These are phyloP conservation scores for Kalanchoe fedtschenkoi DNA, from an alignment of 164 flowering plant species.

Conservation along the genomic window DNA sequence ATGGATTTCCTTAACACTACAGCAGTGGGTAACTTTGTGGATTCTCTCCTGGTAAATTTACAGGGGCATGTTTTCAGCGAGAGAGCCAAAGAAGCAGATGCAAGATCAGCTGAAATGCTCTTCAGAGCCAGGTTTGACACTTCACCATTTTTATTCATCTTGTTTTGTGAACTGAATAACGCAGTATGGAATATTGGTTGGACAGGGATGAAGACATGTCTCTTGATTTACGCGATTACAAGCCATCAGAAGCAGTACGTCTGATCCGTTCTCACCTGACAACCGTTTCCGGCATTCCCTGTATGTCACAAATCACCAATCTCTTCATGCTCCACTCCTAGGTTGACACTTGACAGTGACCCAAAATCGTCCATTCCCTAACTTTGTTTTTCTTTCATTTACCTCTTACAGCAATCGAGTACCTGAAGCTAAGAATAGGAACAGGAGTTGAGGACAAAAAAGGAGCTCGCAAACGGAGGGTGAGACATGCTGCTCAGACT, in stretches of 20 bases:
- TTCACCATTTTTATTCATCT: neutral
- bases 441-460: slow-evolving; percentile 20
- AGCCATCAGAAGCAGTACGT: slow-evolving; percentile 27
- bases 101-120: slow-evolving; percentile 28
- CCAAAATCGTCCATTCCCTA: neutral
- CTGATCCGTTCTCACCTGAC: slow-evolving; percentile 29
- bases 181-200: neutral
- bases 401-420: slow-evolving; percentile 16
- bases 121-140: slow-evolving; percentile 28
- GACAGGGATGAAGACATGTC: slow-evolving; percentile 22
- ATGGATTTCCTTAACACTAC: neutral
- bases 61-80: slow-evolving; percentile 36
- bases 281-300: slow-evolving; percentile 25
- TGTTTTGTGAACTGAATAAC: neutral
- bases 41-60: neutral
- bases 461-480: slow-evolving; percentile 30
- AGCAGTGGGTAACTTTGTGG: neutral
- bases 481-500: slow-evolving; percentile 11
- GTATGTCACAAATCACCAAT: slow-evolving; percentile 13
- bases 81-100: slow-evolving; percentile 58
- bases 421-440: slow-evolving; percentile 30
- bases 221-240: slow-evolving; percentile 28
- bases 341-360: neutral
- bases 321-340: neutral
- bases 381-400: slow-evolving; percentile 4